Evolutionary conservation across 1,284 basidiomycete species (phyloP), one percentile per base, ranked within the genome.

Genomic region (Tylopilus orsonianus): DNA sequence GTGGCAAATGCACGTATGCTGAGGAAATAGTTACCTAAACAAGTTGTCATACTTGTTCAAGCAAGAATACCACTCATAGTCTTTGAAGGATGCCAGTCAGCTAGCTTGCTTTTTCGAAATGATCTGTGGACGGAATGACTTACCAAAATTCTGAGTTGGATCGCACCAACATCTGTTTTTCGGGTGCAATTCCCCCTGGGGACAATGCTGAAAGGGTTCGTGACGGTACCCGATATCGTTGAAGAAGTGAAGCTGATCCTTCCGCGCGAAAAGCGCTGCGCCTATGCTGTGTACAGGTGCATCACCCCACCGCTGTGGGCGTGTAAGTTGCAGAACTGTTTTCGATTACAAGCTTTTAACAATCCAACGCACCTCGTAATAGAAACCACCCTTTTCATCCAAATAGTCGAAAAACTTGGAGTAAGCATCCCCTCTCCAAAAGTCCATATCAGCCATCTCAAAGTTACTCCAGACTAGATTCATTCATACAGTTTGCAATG

Each of bases 281-380:
- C 85, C 93, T 56, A 95, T 90, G 47, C 85, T 89, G 63, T 93
- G 91, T 3, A 93, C 87, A 2, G 90, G 93, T 6, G 93, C 93
- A 70, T 97, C 93, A 34, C 93, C 93, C 91, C 90, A 92, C 30
- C 90, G 80, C 78, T 84, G 52, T 38, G 3, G 35, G 18, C 20
- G 19, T 3, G 27, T 16, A n/a, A 30, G 33, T 35, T 30, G 39
- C 41, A 2, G 18, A 20, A 23, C 5, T 42, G 10, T 19, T 20
- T 30, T 24, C 22, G 22, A 27, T 16, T 19, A n/a, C 14, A 16
- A 16, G 8, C 18, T 16, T 35, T 12, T 32, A 23, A 34, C 14
- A 10, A 45, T 32, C 26, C 10, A 19, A 52, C 51, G 30, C 44
- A 56, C 83, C 79, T 95, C 92, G 58, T 95, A 94, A 68, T 92